Base-by-base conservation (phyloP, 805 yeast genomes). In the Myxozyma monticola region DNA sequence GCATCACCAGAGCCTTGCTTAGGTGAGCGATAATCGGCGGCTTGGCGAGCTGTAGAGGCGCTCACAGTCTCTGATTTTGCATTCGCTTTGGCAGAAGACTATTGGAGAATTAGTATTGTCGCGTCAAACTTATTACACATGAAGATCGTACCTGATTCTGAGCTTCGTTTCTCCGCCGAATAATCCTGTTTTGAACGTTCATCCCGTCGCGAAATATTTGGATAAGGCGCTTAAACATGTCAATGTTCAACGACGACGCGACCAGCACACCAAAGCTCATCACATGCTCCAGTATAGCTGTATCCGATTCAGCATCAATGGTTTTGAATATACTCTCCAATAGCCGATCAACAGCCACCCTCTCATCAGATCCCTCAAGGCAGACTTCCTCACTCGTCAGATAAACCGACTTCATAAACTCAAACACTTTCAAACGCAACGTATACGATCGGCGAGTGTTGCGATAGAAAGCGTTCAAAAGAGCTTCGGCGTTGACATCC, bases 391-490 rank as follows among this genome's bases (percentile, higher is more conserved):
- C 48, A 0, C 79, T 71, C 2, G 67, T 53, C 29, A 64, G 68
- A 33, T 71, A 72, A 0, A 74, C 68, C 0, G 70, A 64, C 18
- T 68, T 68, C 46, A 77, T 62, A 1, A 72, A 64, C 35, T 48
- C 45, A 10, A 62, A 43, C 1, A 65, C 61, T 17, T 50, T 35
- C 5, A 58, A 24, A 6, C 70, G 51, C 12, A 67, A 49, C 1
- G 39, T 37, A n/a, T 20, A 59, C 30, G 45, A 43, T 63, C 48
- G 60, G 48, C 36, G 59, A 60, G 8, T 46, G 26, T 62, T 62
- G 60, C 65, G 62, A 60, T 69, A 75, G 60, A 78, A 81, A 5
- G 70, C 67, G n/a, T 70, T 67, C 30, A 83, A 63, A 1, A 84
- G 57, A 26, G 66, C 64, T 5, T 65, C 63, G 35, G 79, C 68